Percentiles rank a stretch among this genome's conserved stretches.
Conservation (phyloP, 345 rosid species). For the Psidium guajava region DNA sequence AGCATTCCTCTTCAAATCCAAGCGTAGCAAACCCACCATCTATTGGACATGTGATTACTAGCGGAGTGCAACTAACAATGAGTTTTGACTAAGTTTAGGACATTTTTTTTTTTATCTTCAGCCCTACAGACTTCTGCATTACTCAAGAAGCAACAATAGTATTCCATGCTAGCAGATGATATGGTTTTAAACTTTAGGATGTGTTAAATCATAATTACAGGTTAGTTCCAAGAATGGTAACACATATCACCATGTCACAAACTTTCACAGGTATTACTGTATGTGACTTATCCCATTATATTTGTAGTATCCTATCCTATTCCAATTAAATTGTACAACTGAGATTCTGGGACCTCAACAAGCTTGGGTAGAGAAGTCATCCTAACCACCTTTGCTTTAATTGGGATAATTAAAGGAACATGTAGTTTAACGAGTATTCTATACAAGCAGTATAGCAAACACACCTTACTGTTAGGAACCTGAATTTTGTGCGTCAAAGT, state of each 20-base stretch:
- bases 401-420: neutral
- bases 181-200: neutral
- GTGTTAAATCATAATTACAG: neutral
- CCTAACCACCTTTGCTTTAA: neutral
- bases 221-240: neutral
- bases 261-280: neutral
- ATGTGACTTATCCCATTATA: neutral
- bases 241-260: neutral
- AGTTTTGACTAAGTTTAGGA: neutral
- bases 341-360: neutral
- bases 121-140: neutral
- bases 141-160: neutral
- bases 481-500: constrained; percentile 45
- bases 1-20: neutral
- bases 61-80: neutral
- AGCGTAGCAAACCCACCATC: neutral
- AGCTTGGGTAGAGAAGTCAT: neutral
- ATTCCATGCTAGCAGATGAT: neutral
- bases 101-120: neutral
- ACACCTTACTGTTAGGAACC: constrained; percentile 84
- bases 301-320: neutral
- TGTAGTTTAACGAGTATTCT: neutral
- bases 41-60: neutral
- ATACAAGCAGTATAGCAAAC: neutral
- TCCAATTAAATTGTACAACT: neutral